These are phyloP conservation scores for Yamadazyma siamensis DNA, from an alignment of 1,139 yeast genomes.

Conservation along the genomic window DNA sequence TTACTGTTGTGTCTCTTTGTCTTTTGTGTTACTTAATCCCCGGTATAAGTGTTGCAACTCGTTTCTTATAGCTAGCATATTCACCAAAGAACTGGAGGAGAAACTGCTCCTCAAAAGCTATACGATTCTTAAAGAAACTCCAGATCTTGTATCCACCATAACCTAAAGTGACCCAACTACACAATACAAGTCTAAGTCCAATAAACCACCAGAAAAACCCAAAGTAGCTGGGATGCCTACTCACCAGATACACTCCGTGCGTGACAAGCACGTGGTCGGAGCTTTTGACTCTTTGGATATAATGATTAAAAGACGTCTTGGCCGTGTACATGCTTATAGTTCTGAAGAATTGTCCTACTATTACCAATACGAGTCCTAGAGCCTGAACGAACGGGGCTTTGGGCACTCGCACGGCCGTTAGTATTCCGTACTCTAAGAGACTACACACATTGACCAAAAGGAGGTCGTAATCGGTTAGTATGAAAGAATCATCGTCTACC, in stretches of 20 bases:
- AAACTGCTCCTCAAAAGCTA: constrained; percentile 64
- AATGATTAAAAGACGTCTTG: constrained; percentile 81
- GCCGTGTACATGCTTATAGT: constrained; percentile 86
- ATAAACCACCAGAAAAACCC: constrained; percentile 95
- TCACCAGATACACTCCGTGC: constrained; percentile 60
- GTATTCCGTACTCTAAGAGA: constrained; percentile 19
- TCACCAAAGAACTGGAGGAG: constrained; percentile 67
- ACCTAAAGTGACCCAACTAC: constrained; percentile 40
- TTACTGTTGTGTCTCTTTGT: no score
- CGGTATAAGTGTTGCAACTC: constrained; percentile 62
- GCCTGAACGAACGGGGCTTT: neutral
- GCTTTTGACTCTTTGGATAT: constrained; percentile 54
- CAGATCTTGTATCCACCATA: constrained; percentile 43
- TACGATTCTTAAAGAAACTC: constrained; percentile 66
- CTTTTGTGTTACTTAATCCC: constrained; percentile 39
- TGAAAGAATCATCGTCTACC: constrained; percentile 71
- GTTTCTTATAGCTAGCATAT: constrained; percentile 51
- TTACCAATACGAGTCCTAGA: constrained; percentile 46
- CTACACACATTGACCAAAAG: constrained; percentile 53
- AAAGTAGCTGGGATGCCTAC: constrained; percentile 86
- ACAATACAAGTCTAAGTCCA: constrained; percentile 71
- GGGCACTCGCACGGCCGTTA: constrained; percentile 4
- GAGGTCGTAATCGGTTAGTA: constrained; percentile 71
- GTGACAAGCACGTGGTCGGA: constrained; percentile 66
- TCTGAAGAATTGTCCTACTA: constrained; percentile 65